Evolutionary conservation across 2,329 filamentous ascomycete species (phyloP).

Genomic region (Magnaporthiopsis rhizophila): DNA sequence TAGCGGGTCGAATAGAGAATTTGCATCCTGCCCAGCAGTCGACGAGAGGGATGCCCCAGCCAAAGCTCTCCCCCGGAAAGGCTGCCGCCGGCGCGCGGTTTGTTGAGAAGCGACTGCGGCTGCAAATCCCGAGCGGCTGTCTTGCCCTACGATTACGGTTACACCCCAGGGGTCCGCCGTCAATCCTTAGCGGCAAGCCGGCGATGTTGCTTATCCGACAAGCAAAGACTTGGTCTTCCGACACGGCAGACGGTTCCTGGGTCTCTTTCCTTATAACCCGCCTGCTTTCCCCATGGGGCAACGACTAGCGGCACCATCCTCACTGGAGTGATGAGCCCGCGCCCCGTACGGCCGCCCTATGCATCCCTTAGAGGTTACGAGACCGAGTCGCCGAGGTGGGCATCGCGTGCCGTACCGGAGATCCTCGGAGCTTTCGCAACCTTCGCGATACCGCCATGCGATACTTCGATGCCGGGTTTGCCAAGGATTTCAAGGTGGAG

Average conservation of each 20-base stretch:
- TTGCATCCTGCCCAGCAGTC: no score
- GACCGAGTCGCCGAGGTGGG: background rate
- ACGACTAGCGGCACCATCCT: background rate
- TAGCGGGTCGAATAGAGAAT: no score
- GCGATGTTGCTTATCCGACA: no score
- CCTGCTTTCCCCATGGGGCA: background rate
- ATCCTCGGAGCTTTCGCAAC: background rate
- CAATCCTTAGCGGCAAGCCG: background rate
- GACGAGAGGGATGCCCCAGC: no score
- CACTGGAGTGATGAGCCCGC: background rate
- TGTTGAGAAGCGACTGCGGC: no score
- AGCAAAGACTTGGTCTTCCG: no score
- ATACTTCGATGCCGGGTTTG: conserved; percentile 7
- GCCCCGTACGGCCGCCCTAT: background rate
- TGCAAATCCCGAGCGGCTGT: background rate
- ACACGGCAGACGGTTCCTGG: no score
- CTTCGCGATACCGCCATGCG: conserved; percentile 4
- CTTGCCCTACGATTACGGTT: background rate
- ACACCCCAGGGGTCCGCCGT: background rate
- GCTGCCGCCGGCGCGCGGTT: no score
- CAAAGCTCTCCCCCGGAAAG: no score
- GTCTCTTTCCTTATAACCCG: background rate
- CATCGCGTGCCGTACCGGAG: background rate
- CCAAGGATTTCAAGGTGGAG: conserved; percentile 8
- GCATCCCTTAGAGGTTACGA: background rate